Evolutionary conservation across 306 rosid genomes (phyloP).

Genomic region (Cucumis cinereus): DNA sequence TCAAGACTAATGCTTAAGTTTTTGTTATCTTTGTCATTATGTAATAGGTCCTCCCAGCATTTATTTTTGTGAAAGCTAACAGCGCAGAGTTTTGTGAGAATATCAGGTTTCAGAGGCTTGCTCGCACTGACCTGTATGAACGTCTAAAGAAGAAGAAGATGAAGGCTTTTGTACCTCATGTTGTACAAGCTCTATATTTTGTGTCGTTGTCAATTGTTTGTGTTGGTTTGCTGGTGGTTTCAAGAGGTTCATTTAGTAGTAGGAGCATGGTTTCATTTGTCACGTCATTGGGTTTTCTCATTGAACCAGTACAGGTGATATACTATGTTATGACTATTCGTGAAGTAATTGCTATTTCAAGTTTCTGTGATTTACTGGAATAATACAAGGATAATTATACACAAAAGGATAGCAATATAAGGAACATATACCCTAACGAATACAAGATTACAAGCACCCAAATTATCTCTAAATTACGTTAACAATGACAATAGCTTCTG

Average conservation of each 20-base stretch:
- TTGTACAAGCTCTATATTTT: slow-evolving; percentile 49
- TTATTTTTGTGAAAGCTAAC: slow-evolving; percentile 79
- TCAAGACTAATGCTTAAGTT: not conserved
- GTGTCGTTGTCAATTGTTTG: slow-evolving; percentile 41
- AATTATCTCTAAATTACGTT: too few species aligned
- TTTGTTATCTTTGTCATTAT: not conserved
- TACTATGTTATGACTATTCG: slow-evolving; percentile 8
- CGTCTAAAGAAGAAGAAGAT: slow-evolving; percentile 61
- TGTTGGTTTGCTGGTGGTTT: slow-evolving; percentile 47
- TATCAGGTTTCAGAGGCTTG: slow-evolving; percentile 59
- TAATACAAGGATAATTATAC: too few species aligned
- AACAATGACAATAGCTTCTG: not conserved
- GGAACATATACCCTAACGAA: too few species aligned
- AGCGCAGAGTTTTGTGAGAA: slow-evolving; percentile 58
- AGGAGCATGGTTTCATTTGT: slow-evolving; percentile 50
- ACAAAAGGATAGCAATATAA: too few species aligned
- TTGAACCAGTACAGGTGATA: slow-evolving; percentile 82
- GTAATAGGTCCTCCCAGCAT: slow-evolving; percentile 65
- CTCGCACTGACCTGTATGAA: slow-evolving; percentile 38
- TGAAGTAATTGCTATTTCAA: too few species aligned
- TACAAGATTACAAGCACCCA: too few species aligned
- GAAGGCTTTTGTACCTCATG: slow-evolving; percentile 83
- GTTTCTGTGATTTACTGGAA: too few species aligned
- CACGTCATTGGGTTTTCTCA: slow-evolving; percentile 59
- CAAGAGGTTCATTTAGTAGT: slow-evolving; percentile 40